Conservation (phyloP, 352 stramenopile species). For the Phytophthora fragariae region DNA sequence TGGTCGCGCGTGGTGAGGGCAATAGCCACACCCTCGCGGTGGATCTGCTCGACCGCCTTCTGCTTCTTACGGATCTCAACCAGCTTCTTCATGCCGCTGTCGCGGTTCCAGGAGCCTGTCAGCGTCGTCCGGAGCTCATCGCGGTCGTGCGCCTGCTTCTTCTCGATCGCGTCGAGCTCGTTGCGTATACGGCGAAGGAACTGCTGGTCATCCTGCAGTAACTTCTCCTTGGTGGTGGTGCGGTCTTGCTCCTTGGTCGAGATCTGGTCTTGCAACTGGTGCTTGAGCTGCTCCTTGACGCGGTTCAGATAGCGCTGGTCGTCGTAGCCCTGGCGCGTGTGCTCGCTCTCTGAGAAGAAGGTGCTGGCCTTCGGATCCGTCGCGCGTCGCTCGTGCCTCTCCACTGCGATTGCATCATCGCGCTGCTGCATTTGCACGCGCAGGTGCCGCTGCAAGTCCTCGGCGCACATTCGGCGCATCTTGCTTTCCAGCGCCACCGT, state of each 20-base stretch:
- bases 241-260: conserved; percentile 59
- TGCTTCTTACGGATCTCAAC: conserved; percentile 73
- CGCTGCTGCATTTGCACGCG: conserved; percentile 61
- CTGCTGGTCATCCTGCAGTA: conserved; percentile 62
- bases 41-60: conserved; percentile 55
- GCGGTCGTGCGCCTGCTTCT: conserved; percentile 61
- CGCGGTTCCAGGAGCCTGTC: conserved; percentile 70
- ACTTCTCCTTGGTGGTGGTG: conserved; percentile 41
- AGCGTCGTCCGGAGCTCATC: conserved; percentile 65
- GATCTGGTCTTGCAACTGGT: conserved; percentile 69
- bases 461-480: conserved; percentile 53
- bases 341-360: conserved; percentile 69
- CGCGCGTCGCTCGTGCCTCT: conserved; percentile 42
- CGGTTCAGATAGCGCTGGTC: conserved; percentile 50
- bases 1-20: conserved; percentile 21
- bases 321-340: conserved; percentile 57
- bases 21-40: conserved; percentile 14
- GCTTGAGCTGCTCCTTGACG: conserved; percentile 64
- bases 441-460: conserved; percentile 69
- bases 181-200: conserved; percentile 61
- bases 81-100: conserved; percentile 71
- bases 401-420: conserved; percentile 32
- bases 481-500: conserved; percentile 56
- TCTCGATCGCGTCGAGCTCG: conserved; percentile 69
- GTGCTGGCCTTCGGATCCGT: conserved; percentile 58